Base-by-base conservation (phyloP, 257 asterid genomes). In the Misopates orontium region DNA sequence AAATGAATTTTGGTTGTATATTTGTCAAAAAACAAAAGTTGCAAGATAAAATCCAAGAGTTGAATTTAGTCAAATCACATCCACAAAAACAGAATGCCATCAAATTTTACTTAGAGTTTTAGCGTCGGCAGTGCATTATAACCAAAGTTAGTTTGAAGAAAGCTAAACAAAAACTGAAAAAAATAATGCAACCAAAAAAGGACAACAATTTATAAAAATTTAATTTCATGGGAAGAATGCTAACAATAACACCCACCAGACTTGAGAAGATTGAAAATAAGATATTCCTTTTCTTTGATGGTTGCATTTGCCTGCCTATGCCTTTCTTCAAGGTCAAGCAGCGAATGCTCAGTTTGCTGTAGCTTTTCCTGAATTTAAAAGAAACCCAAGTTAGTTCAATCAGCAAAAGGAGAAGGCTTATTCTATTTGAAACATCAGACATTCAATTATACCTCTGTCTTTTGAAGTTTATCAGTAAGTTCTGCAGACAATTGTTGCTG, bases 301-400 rank as follows among this genome's bases (percentile, higher is more conserved):
- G 87, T 88, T 72, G 92, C 85, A 75, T 88, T 94, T 58, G 99
- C 98, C 80, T 83, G 91, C 71, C 90, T 82, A 62, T 86, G 95
- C 73, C 77, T 88, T 73, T 85, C 99, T 76, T 88, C 99, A 40
- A 94, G 96, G 85, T 91, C 98, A 82, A 86, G 84, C 83, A 94
- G 73, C 42, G 83, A 78, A 70, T 82, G 83, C 83, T 82, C 96
- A 68, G 98, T 88, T 85, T 82, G 95, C 67, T 82, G 83, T 68
- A 94, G 95, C 77, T 82, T 94, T 87, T 75, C 81, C 99, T 94
- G 92, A 66, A 78, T 73, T 55, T 70, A 36, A 36, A 28, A 22
- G 8, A 54, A 72, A 74, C 51, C 67, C 60, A 42, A 56, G 68
- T 71, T 70, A 80, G 64, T 72, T 62, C 74, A 66, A 25, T 58